Evolutionary conservation across 2,329 filamentous ascomycete genomes (phyloP).

Genomic region (Beauveria sp.): DNA sequence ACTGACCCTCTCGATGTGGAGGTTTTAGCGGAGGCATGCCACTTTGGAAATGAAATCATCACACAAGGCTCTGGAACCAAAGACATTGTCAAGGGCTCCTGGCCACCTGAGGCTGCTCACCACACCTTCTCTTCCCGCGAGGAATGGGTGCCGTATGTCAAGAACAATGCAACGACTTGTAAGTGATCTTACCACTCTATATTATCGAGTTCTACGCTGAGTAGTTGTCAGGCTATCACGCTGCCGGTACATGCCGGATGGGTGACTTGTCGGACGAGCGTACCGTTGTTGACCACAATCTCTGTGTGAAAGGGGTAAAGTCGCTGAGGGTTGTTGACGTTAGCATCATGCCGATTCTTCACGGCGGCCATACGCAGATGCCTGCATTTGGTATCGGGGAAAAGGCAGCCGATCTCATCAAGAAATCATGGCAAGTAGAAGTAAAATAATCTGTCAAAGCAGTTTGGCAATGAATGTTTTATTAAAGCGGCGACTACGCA

Average conservation of each 20-base stretch:
- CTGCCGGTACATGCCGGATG: constrained; percentile 50
- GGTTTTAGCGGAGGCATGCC: constrained; percentile 50
- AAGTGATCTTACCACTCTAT: constrained; percentile 18
- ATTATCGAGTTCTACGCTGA: not conserved
- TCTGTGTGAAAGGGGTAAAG: constrained; percentile 44
- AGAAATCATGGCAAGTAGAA: constrained; percentile 19
- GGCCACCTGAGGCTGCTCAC: constrained; percentile 45
- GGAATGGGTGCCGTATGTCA: constrained; percentile 51
- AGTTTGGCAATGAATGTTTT: not conserved
- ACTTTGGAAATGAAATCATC: constrained; percentile 52
- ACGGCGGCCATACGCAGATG: constrained; percentile 45
- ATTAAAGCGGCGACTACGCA: not conserved
- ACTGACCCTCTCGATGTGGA: constrained; percentile 50
- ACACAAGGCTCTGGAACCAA: constrained; percentile 49
- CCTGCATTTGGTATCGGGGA: constrained; percentile 51
- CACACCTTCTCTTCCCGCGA: constrained; percentile 45
- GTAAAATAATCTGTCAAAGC: not conserved
- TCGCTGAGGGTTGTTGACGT: constrained; percentile 47
- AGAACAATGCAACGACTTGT: constrained; percentile 54
- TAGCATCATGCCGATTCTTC: constrained; percentile 43
- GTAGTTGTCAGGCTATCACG: constrained; percentile 40
- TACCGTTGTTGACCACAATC: constrained; percentile 43
- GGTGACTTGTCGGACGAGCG: constrained; percentile 38
- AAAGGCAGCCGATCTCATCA: constrained; percentile 41
- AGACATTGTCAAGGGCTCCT: constrained; percentile 51